These are phyloP conservation scores for Pleodorina starrii DNA, from an alignment of 139 green algal genomes.

Conservation along the genomic window DNA sequence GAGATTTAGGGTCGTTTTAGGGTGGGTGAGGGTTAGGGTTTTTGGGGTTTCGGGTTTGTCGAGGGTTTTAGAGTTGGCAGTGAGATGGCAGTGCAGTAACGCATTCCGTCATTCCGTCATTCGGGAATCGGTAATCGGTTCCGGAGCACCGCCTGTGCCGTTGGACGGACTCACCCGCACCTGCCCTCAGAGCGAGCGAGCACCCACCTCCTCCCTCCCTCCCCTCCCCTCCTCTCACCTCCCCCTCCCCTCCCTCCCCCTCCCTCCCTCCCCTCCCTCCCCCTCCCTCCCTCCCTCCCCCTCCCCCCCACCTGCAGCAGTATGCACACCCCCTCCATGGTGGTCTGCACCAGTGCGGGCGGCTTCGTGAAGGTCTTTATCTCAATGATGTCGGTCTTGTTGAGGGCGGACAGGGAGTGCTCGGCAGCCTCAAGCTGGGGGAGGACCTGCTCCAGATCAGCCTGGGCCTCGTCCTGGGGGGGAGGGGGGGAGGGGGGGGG, in stretches of 20 bases:
- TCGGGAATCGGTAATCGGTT: no score
- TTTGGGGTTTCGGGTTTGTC: no score
- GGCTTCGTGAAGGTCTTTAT: slow-evolving; percentile 91
- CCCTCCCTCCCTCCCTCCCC: background rate
- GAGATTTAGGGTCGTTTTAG: no score
- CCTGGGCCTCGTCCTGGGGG: slow-evolving; percentile 80
- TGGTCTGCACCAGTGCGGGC: slow-evolving; percentile 76
- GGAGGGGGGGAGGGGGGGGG: background rate
- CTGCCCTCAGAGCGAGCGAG: no score
- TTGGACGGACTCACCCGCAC: no score
- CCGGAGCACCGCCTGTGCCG: no score
- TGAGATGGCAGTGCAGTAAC: no score
- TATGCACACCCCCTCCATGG: slow-evolving; percentile 85
- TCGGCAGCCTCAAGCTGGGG: slow-evolving; percentile 84
- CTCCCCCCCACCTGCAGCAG: slow-evolving; percentile 63
- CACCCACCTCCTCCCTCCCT: no score
- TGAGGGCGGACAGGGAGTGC: slow-evolving; percentile 83
- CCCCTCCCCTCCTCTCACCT: no score
- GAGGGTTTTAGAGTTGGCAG: no score
- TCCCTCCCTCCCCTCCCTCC: background rate
- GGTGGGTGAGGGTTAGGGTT: no score
- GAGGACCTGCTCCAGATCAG: slow-evolving; percentile 84
- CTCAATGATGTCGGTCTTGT: slow-evolving; percentile 88
- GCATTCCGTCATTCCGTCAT: no score
- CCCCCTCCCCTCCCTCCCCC: background rate